Evolutionary conservation across 805 yeast species (phyloP), one percentile per base, ranked within the genome.

Genomic region (Spathaspora passalidarum): DNA sequence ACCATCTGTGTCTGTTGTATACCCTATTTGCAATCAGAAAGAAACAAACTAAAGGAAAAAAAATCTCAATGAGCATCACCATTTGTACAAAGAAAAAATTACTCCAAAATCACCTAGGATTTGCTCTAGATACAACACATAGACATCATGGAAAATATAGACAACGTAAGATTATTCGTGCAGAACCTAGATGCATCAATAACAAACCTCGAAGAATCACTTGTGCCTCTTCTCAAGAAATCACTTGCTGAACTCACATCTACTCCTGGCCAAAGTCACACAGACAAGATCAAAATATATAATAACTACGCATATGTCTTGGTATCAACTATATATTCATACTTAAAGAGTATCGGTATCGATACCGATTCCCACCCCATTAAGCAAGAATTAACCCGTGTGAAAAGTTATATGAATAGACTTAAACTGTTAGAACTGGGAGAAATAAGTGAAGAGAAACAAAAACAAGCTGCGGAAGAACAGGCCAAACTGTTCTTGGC

Each of bases 381-480:
- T 17, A 80, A 83, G 82, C 66, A 66, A 23, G 95, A 86, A 56
- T 66, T 88, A 43, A 72, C 69, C 6, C 70, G 90, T 49, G 83
- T 87, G 35, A 86, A 84, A 59, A 57, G 72, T n/a, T 85, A 84
- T 52, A 84, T 86, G 81, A 74, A 74, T 32, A 73, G 81, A 56
- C 73, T 79, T 32, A 79, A 79, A 52, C 68, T 58, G 2, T 60
- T 72, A 4, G 69, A 67, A 17, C 49, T 49, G 5, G 49, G 53
- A 53, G 38, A 49, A 48, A 26, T 40, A 45, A 40, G 63, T 47
- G 43, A 54, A 26, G 50, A 57, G 46, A 45, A 62, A 36, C 48
- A 51, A 5, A 55, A 61, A 17, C 56, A 55, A 4, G 51, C 55
- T 17, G 62, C 61, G 4, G 67, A 68, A 32, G 59, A 66, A 3